Conservation (phyloP, 2,329 filamentous ascomycete species). For the Ophiosphaerella korrae region DNA sequence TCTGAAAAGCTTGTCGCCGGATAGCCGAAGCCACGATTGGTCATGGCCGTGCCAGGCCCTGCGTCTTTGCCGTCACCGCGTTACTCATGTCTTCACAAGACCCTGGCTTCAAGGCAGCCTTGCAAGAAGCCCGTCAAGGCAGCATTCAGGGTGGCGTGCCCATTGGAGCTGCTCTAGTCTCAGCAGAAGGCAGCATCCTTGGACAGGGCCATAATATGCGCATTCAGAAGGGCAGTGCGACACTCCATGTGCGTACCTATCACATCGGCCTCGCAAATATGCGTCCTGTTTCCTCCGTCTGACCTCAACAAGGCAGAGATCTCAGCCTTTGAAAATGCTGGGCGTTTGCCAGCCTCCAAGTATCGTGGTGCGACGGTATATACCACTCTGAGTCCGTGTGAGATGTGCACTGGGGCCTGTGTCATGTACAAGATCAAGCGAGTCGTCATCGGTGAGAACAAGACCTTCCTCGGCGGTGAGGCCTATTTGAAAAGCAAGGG, state of each 20-base stretch:
- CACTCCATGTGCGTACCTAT: slow-evolving; percentile 64
- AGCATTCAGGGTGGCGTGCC: slow-evolving; percentile 64
- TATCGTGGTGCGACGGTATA: slow-evolving; percentile 82
- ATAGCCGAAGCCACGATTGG: slow-evolving; percentile 12
- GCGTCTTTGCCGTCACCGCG: slow-evolving; percentile 4
- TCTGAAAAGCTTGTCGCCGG: slow-evolving; percentile 23
- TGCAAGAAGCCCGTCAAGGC: slow-evolving; percentile 62
- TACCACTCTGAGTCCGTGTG: slow-evolving; percentile 78
- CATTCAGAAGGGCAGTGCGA: slow-evolving; percentile 72
- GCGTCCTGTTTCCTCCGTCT: slow-evolving; percentile 7
- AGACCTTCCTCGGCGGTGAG: slow-evolving; percentile 75
- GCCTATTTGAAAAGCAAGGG: slow-evolving; percentile 69
- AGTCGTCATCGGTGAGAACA: slow-evolving; percentile 78
- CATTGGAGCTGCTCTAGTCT: slow-evolving; percentile 67
- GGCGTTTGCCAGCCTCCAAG: slow-evolving; percentile 69
- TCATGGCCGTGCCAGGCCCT: slow-evolving; percentile 19
- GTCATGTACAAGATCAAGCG: slow-evolving; percentile 75
- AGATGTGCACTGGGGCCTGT: slow-evolving; percentile 82
- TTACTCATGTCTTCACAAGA: slow-evolving; percentile 34
- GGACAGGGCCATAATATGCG: slow-evolving; percentile 77
- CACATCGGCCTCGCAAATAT: not conserved
- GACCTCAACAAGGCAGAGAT: slow-evolving; percentile 67
- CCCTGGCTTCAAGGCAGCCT: slow-evolving; percentile 60
- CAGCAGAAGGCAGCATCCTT: slow-evolving; percentile 70
- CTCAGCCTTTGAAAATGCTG: slow-evolving; percentile 74